Evolutionary conservation across 805 yeast species (phyloP).

Genomic region (Hanseniaspora hatyaiensis): DNA sequence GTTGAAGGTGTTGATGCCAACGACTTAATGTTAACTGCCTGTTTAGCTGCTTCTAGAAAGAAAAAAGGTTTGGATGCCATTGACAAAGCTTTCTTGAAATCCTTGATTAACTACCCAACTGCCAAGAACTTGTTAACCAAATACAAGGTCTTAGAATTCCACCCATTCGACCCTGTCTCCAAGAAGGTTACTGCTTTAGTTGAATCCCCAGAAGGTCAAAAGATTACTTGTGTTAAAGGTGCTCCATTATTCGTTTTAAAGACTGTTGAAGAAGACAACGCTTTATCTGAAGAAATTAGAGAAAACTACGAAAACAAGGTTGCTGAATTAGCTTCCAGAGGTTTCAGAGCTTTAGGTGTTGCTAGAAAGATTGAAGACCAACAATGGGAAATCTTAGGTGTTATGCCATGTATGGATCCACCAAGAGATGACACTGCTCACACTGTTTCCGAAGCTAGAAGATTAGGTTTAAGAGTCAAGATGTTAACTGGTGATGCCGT

Average conservation of each 20-base stretch:
- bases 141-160: constrained; percentile 91
- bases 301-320: constrained; percentile 94
- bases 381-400: constrained; percentile 95
- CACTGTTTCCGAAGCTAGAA: constrained; percentile 83
- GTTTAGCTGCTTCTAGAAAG: constrained; percentile 96
- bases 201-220: constrained; percentile 91
- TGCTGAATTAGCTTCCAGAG: constrained; percentile 95
- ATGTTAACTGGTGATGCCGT: constrained; percentile 99
- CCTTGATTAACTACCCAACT: constrained; percentile 76
- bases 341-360: constrained; percentile 97
- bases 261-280: constrained; percentile 95
- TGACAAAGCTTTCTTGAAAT: constrained; percentile 91
- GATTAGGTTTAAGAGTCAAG: constrained; percentile 87
- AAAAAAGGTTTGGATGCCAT: constrained; percentile 96
- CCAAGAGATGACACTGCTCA: constrained; percentile 97
- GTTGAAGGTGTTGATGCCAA: constrained; percentile 95
- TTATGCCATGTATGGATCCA: constrained; percentile 98
- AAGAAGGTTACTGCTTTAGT: constrained; percentile 92
- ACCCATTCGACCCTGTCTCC: constrained; percentile 95
- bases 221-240: constrained; percentile 93
- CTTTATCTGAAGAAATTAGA: constrained; percentile 84
- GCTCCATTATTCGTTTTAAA: constrained; percentile 93
- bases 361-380: constrained; percentile 98
- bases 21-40: constrained; percentile 92
- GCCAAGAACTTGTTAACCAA: constrained; percentile 86